Evolutionary conservation across 495 filamentous ascomycete species (phyloP).

Genomic region (Bryoglossum gracile): DNA sequence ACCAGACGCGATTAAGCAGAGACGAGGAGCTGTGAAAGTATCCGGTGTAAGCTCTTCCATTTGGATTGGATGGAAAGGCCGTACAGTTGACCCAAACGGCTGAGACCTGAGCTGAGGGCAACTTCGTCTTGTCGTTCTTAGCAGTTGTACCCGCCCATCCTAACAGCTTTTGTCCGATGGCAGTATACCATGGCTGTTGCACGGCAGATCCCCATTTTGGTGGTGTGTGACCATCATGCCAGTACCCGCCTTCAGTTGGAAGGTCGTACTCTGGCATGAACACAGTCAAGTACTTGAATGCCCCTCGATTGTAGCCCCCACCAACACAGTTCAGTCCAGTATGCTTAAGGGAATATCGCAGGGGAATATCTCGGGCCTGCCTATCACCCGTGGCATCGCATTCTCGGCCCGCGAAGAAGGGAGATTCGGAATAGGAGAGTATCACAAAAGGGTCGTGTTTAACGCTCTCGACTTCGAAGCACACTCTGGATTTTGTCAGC

Average conservation of each 20-base stretch:
- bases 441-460: conserved; percentile 24
- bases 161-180: conserved; percentile 22
- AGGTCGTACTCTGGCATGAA: conserved; percentile 21
- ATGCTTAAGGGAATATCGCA: conserved; percentile 24
- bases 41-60: conserved; percentile 37
- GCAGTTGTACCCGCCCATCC: conserved; percentile 3
- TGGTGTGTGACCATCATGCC: conserved; percentile 18
- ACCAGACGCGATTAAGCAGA: conserved; percentile 51
- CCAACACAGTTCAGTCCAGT: conserved; percentile 30
- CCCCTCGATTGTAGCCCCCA: conserved; percentile 29
- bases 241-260: conserved; percentile 11
- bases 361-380: conserved; percentile 26
- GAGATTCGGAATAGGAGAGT: conserved; percentile 32
- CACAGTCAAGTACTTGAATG: conserved; percentile 35
- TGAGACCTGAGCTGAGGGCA: conserved; percentile 22
- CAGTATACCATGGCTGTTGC: conserved; percentile 4
- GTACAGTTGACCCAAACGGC: conserved; percentile 33
- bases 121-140: conserved; percentile 10
- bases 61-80: conserved; percentile 29
- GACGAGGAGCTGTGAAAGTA: conserved; percentile 42
- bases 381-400: conserved; percentile 31
- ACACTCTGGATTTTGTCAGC: conserved; percentile 13
- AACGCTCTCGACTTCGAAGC: conserved; percentile 24
- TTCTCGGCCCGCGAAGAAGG: conserved; percentile 27
- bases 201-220: neutral